Conservation (phyloP, 257 asterid genomes). For the Jacaranda mimosifolia region DNA sequence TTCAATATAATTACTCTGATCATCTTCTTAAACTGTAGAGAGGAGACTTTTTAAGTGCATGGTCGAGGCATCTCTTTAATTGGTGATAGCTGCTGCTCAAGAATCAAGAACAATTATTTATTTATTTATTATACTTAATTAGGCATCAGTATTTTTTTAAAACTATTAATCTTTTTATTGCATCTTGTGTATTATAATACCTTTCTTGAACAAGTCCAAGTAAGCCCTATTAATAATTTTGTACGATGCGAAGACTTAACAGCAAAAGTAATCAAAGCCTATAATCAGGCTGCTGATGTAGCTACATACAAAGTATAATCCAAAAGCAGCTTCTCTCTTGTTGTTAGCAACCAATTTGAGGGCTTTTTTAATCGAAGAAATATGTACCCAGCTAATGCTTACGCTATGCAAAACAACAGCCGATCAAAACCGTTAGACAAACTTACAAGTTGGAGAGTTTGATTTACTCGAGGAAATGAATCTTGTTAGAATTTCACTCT, state of each 20-base stretch:
- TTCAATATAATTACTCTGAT: not conserved
- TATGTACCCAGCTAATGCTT: not conserved
- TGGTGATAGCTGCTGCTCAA: conserved; percentile 19
- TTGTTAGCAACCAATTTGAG: not conserved
- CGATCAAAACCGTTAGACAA: conserved; percentile 9
- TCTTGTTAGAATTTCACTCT: conserved; percentile 33
- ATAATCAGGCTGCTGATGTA: conserved; percentile 10
- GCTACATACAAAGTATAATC: conserved; percentile 28
- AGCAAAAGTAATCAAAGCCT: conserved; percentile 1
- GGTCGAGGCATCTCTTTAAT: conserved; percentile 21
- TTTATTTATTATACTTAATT: conserved; percentile 16
- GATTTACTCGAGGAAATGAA: conserved; percentile 19
- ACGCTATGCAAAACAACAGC: not conserved
- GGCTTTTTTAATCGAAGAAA: not conserved
- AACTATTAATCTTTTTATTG: not conserved
- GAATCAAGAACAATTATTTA: not conserved
- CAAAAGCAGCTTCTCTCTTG: conserved; percentile 2
- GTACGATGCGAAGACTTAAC: not conserved
- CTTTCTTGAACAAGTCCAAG: conserved; percentile 34
- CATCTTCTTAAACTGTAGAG: not conserved
- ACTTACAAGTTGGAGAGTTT: conserved; percentile 1
- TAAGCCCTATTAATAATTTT: not conserved
- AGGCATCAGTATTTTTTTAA: not conserved
- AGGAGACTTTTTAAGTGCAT: conserved; percentile 2
- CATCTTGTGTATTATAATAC: not conserved